phyloP scores from a whole-genome alignment of 2,329 filamentous ascomycete species.

The Pseudohalonectria lignicola region DNA sequence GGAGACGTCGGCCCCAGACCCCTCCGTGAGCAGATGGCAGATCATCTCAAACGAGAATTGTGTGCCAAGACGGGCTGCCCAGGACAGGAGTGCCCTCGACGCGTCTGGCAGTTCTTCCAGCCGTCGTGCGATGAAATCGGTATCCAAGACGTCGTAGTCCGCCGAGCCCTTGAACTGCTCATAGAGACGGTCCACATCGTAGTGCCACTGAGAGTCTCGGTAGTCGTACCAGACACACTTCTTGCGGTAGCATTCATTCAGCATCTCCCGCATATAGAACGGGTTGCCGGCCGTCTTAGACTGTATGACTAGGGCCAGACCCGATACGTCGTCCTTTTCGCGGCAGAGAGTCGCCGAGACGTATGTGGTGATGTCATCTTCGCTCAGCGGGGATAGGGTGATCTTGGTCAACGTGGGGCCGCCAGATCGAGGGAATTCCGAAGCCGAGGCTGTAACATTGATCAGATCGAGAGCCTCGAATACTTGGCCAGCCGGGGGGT shows the following conservation, averaged over 20 bases:
- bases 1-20: background rate
- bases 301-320: conserved; percentile 74
- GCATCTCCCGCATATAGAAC: conserved; percentile 85
- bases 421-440: conserved; percentile 31
- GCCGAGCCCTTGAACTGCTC: conserved; percentile 71
- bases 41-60: conserved; percentile 78
- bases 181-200: conserved; percentile 76
- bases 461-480: background rate
- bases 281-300: conserved; percentile 83
- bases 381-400: conserved; percentile 59
- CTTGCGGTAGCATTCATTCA: conserved; percentile 76
- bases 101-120: conserved; percentile 64
- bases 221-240: conserved; percentile 89
- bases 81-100: conserved; percentile 70
- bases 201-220: conserved; percentile 71
- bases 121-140: conserved; percentile 69
- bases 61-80: conserved; percentile 74
- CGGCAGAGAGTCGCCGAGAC: conserved; percentile 74
- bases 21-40: conserved; percentile 60
- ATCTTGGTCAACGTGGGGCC: conserved; percentile 57
- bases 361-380: conserved; percentile 72
- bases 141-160: conserved; percentile 70
- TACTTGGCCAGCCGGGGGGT: too few species aligned
- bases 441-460: conserved; percentile 10
- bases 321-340: conserved; percentile 58